Evolutionary conservation across 805 yeast species (phyloP).

Genomic region (Grigorovia jiainica): DNA sequence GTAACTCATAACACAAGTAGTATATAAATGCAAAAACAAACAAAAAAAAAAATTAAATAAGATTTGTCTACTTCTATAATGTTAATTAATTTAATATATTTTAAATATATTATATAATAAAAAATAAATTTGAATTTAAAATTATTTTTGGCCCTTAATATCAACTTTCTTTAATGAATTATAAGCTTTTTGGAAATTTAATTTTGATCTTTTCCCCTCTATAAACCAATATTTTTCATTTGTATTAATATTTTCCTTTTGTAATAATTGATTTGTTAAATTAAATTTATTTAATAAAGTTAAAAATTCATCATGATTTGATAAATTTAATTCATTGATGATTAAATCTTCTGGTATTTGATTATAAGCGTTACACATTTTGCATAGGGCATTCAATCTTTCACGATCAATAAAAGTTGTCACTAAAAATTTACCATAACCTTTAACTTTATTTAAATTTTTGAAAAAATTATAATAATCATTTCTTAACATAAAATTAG

Average conservation of each 20-base stretch:
- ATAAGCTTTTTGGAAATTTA: constrained; percentile 30
- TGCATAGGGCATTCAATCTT: constrained; percentile 45
- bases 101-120: neutral
- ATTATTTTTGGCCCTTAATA: constrained; percentile 67
- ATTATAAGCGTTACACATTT: constrained; percentile 49
- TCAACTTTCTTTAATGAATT: constrained; percentile 52
- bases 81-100: too few relatives aligned
- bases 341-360: constrained; percentile 35
- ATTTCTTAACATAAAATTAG: constrained; percentile 27
- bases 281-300: constrained; percentile 32
- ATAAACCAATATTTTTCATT: constrained; percentile 26
- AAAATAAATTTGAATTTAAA: neutral
- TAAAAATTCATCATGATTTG: neutral
- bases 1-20: too few relatives aligned
- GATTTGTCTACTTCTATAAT: too few relatives aligned
- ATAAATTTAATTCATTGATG: constrained; percentile 5
- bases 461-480: constrained; percentile 49
- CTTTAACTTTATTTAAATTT: constrained; percentile 32
- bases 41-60: too few relatives aligned
- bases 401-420: constrained; percentile 49
- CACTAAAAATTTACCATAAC: constrained; percentile 38
- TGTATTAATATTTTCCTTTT: constrained; percentile 23
- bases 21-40: too few relatives aligned
- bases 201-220: constrained; percentile 29
- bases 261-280: constrained; percentile 35